Evolutionary conservation across 75 land plant species (phyloP).

Genomic region (Sequoiadendron giganteum): DNA sequence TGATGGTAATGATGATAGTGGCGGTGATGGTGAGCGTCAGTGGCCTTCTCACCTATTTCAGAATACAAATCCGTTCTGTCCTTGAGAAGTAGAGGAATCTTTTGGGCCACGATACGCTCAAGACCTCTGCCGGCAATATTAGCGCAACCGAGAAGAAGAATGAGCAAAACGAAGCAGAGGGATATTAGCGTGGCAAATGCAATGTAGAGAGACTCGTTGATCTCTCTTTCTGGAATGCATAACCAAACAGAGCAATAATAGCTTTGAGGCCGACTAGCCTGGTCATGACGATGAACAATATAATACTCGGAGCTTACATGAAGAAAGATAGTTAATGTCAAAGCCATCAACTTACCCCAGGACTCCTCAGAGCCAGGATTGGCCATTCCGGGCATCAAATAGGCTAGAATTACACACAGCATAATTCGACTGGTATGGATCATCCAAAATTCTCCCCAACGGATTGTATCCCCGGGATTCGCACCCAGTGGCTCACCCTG

Average conservation of each 20-base stretch:
- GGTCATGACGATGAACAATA: no score
- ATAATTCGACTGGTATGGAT: not conserved
- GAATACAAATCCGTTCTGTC: no score
- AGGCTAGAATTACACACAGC: not conserved
- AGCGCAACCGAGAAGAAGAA: not conserved
- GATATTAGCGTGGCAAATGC: not conserved
- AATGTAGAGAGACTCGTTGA: no score
- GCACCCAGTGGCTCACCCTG: not conserved
- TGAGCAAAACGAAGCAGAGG: not conserved
- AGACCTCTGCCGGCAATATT: not conserved
- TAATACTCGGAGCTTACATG: not conserved
- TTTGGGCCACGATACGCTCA: no score
- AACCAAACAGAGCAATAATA: no score
- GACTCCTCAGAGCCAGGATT: not conserved
- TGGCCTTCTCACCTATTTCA: no score
- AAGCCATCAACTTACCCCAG: not conserved
- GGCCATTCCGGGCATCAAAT: not conserved
- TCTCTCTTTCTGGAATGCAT: no score
- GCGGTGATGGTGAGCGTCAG: no score
- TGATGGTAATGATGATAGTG: no score
- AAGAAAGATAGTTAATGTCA: not conserved
- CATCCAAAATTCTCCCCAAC: not conserved
- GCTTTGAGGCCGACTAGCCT: no score
- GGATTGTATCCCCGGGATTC: no score
- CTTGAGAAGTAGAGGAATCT: no score